Base-by-base conservation (phyloP, 768 basidiomycete species). In the Suillus ampliporus region DNA sequence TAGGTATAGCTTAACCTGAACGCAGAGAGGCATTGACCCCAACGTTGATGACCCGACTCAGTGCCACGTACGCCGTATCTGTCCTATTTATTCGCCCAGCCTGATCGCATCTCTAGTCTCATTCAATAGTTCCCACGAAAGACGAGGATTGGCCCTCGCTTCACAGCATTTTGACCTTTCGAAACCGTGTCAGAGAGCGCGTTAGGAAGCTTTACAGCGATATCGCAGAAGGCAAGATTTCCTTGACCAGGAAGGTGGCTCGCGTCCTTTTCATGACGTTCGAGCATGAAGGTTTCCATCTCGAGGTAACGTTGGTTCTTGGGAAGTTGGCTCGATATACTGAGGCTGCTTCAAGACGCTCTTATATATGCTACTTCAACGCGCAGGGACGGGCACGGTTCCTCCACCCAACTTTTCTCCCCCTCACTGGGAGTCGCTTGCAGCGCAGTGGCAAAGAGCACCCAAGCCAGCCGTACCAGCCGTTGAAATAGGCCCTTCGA, bases 1-100 rank as follows among this genome's bases (percentile, higher is more conserved):
- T 26, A 40, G 8, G 37, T 28, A 47, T 8, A 26, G 53, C n/a
- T 62, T 44, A 47, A 44, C 26, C 58, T 31, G 51, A 59, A 67
- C 69, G 75, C 73, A 96, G 89, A 87, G 97, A 41, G 97, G 97
- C 9, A 97, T 99, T 68, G 97, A 99, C 67, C 97, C 97, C 0
- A 87, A 90, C 68, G 95, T 99, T 28, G 92, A 97, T 63, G 92
- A 97, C 69, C 94, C 95, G 0, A 87, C 85, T 5, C 79, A 89
- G 72, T 92, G 92, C 23, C 95, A 98, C 71, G 94, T 95, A 75
- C 58, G 89, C 76, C 23, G 19, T 34, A 28, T 26, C 35, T 26
- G 52, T 21, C 5, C 5, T 26, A 5, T 48, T 8, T 26, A 38
- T 35, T 47, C 34, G 10, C 43, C 21, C 34, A 54, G 52, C 50